These are phyloP conservation scores for Boletus subcaerulescens DNA, from an alignment of 768 basidiomycete genomes.

Conservation along the genomic window DNA sequence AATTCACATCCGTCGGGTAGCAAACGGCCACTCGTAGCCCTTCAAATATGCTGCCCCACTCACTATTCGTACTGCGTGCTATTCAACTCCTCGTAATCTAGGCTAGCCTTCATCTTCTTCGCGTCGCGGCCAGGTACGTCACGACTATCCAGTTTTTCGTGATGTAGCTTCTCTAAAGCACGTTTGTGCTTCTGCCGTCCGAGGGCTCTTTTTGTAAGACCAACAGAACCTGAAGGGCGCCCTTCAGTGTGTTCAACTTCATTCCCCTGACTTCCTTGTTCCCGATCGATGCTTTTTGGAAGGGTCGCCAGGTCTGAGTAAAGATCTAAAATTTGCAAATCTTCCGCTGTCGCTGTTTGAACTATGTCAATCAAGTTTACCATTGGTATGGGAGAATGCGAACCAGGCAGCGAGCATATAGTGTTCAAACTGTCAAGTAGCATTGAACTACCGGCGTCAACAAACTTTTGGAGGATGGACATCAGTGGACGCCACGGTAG, in stretches of 20 bases:
- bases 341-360: conserved; percentile 45
- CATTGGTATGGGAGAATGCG: conserved; percentile 2
- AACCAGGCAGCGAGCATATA: conserved; percentile 46
- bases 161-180: conserved; percentile 35
- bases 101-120: conserved; percentile 19
- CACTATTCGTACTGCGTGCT: neutral
- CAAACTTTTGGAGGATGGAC: conserved; percentile 15
- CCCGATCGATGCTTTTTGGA: conserved; percentile 55
- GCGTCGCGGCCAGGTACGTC: conserved; percentile 8
- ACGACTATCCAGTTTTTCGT: conserved; percentile 1
- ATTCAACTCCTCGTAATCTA: conserved; percentile 2
- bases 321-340: conserved; percentile 54
- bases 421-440: conserved; percentile 48
- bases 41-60: neutral
- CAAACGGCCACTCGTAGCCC: neutral
- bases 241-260: conserved; percentile 17
- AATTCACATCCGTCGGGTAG: too few relatives aligned
- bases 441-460: conserved; percentile 18
- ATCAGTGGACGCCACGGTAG: neutral
- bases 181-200: conserved; percentile 52
- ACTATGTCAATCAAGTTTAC: neutral
- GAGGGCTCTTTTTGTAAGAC: conserved; percentile 43
- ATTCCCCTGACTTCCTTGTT: conserved; percentile 41
- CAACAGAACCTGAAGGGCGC: conserved; percentile 2
- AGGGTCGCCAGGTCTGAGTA: conserved; percentile 56